Evolutionary conservation across 1,284 basidiomycete genomes (phyloP), one percentile per base, ranked within the genome.

Genomic region (Malassezia equina): DNA sequence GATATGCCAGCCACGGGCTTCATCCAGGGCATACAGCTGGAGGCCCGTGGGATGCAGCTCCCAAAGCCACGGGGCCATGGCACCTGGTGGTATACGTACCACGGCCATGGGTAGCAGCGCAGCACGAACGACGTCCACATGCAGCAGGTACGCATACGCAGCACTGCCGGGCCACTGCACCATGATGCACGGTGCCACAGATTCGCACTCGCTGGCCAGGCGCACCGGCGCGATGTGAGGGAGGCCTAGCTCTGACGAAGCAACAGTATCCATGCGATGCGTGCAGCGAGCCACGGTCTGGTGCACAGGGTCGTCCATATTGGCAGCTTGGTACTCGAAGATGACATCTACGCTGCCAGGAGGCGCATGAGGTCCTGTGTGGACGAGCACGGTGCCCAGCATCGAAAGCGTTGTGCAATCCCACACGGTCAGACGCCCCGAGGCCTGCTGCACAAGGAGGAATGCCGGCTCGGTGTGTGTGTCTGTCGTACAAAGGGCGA

Each of bases 391-490:
- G 15, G 40, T 44, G 19, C 34, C 48, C 2, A 47, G 15, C n/a
- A 52, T 39, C 19, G 21, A 7, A 9, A 57, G 48, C 7, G 24
- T 17, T 3, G 21, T 12, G 3, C 33, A 28, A n/a, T 45, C 24
- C 55, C 55, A 57, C 2, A 36, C 50, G 7, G 45, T 43, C 5
- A 57, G 17, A 12, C 55, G 55, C 15, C 49, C 55, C 0, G 55
- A 57, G 8, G 55, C 55, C 39, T 57, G 55, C 23, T 36, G 36
- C 24, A 52, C 49, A 3, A 52, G 21, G 7, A 48, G 39, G 12
- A 57, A 27, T 8, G 27, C 39, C 28, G 46, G 21, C 11, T 4
- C 36, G 17, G 27, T 12, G 9, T 27, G 44, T 19, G 44, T 23
- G 11, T 19, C 44, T 2, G 27, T 32, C 28, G 33, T 25, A 9